phyloP scores from a whole-genome alignment of 345 rosid species.

The Eucalyptus pauciflora region DNA sequence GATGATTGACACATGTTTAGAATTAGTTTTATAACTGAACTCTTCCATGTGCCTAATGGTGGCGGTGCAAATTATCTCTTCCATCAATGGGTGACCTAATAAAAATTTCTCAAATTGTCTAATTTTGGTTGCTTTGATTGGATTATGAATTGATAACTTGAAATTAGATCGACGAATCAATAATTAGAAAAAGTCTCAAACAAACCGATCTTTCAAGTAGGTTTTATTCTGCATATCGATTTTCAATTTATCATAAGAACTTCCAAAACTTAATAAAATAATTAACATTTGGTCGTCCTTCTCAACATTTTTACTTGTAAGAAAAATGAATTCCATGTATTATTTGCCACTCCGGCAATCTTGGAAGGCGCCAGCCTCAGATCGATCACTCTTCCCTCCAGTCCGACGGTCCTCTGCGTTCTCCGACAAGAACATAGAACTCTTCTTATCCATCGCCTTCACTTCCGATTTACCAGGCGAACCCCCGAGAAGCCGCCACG shows the following conservation, averaged over 20 bases:
- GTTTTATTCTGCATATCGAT: background rate
- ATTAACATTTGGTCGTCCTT: rapidly evolving
- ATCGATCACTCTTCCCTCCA: background rate
- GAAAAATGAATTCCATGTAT: background rate
- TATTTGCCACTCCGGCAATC: background rate
- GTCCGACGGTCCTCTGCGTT: background rate
- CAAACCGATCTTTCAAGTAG: background rate
- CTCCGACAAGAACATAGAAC: background rate
- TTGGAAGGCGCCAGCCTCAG: background rate
- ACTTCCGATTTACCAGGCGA: background rate
- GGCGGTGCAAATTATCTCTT: background rate
- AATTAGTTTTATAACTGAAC: background rate
- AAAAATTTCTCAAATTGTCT: background rate
- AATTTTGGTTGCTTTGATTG: rapidly evolving
- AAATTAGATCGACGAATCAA: background rate
- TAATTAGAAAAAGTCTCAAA: background rate
- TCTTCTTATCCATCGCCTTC: background rate
- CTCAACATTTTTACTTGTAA: background rate
- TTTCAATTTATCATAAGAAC: background rate
- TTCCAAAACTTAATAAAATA: background rate
- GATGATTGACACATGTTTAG: background rate
- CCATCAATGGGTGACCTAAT: rapidly evolving
- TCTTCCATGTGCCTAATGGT: background rate
- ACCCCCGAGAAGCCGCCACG: background rate
- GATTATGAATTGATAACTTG: background rate